These are phyloP conservation scores for Marasmius oreades DNA, from an alignment of 1,284 basidiomycete genomes.

Conservation along the genomic window DNA sequence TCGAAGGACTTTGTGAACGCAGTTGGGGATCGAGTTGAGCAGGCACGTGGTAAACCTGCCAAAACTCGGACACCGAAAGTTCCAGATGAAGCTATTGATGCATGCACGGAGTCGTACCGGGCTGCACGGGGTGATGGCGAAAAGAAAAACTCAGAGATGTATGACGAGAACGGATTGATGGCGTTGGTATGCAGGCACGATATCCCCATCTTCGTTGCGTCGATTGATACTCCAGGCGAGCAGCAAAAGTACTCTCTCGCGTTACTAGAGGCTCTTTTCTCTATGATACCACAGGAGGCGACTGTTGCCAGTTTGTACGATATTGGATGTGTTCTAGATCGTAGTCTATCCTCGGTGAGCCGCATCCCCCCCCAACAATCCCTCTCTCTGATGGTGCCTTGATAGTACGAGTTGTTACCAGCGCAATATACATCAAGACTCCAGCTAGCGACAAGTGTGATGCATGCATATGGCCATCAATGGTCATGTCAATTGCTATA, in stretches of 20 bases:
- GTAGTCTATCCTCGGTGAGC: not conserved
- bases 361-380: not conserved
- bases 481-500: constrained; percentile 17
- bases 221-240: not conserved
- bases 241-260: not conserved
- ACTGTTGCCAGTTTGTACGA: not conserved
- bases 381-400: not conserved
- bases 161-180: not conserved
- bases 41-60: not conserved
- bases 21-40: constrained; percentile 3
- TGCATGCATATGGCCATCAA: not conserved
- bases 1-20: constrained; percentile 4
- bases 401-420: not conserved
- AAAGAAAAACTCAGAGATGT: not conserved
- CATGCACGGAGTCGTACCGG: constrained; percentile 14
- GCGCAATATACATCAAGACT: not conserved
- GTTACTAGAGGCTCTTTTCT: not conserved
- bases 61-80: not conserved
- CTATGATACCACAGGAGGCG: not conserved
- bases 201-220: constrained; percentile 9
- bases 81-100: constrained; percentile 13
- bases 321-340: not conserved
- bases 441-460: not conserved
- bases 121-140: not conserved
- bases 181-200: not conserved